Percentiles rank a stretch among this genome's conserved stretches.
phyloP scores from a whole-genome alignment of 371 early-diverging fungal genomes.

The Rhizopus arrhizus region DNA sequence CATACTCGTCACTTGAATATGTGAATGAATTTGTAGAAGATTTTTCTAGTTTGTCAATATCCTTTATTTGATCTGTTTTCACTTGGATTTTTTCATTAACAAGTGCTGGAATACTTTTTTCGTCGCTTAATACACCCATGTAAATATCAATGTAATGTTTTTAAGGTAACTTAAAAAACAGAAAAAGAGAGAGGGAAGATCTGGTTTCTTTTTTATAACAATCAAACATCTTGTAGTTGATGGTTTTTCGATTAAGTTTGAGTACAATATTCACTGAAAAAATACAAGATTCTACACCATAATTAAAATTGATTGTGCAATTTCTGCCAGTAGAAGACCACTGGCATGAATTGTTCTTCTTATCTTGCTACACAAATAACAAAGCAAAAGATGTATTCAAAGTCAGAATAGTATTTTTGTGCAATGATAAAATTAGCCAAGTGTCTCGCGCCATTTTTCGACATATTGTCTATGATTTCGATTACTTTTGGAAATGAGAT shows the following conservation, averaged over 20 bases:
- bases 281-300: not conserved
- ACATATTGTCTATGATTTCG: not conserved
- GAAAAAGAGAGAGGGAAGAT: not conserved
- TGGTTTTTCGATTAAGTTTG: too few species aligned
- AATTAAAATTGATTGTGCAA: constrained; percentile 2
- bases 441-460: not conserved
- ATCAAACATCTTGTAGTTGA: too few species aligned
- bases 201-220: not conserved
- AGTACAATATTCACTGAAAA: too few species aligned
- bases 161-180: not conserved
- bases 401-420: not conserved
- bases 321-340: not conserved
- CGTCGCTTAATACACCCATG: too few species aligned
- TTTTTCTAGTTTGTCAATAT: not conserved
- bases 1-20: constrained; percentile 1
- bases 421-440: not conserved
- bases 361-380: not conserved
- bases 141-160: not conserved
- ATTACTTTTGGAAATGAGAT: not conserved
- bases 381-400: too few species aligned
- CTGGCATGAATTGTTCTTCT: too few species aligned
- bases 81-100: not conserved
- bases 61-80: not conserved
- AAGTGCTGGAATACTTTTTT: not conserved
- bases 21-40: not conserved